Evolutionary conservation across 495 filamentous ascomycete species (phyloP).

Genomic region (Hamigera avellanea): DNA sequence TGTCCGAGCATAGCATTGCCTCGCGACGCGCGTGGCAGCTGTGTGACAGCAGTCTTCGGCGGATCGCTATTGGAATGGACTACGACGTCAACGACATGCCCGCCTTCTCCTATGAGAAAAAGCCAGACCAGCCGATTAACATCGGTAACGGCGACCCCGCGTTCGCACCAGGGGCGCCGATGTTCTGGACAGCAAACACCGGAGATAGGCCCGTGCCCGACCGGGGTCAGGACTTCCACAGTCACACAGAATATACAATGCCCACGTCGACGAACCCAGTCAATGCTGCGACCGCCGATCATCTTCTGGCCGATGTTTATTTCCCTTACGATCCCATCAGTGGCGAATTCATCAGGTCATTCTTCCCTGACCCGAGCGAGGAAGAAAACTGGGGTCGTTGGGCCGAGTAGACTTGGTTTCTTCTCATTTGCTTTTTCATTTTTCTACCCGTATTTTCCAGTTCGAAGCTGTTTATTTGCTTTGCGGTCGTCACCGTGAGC

Average conservation of each 20-base stretch:
- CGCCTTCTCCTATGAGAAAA: conserved; percentile 11
- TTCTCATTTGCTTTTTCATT: too few relatives aligned
- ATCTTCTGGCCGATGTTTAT: conserved; percentile 13
- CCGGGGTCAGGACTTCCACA: neutral
- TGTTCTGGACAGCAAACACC: conserved; percentile 2
- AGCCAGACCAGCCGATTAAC: conserved; percentile 4
- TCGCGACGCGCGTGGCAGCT: conserved; percentile 47
- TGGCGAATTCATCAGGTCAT: conserved; percentile 33
- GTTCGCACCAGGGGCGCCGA: conserved; percentile 4
- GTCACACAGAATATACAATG: neutral
- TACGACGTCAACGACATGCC: conserved; percentile 31
- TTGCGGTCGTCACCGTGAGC: too few relatives aligned
- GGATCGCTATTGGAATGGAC: conserved; percentile 29
- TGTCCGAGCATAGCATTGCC: conserved; percentile 41
- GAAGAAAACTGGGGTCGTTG: conserved; percentile 12
- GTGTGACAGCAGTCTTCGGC: conserved; percentile 34
- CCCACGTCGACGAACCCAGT: neutral
- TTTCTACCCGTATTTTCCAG: too few relatives aligned
- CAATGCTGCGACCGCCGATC: neutral
- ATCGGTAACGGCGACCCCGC: conserved; percentile 3
- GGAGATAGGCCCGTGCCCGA: neutral
- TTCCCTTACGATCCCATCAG: conserved; percentile 38
- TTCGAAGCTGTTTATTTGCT: too few relatives aligned
- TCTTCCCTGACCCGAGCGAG: conserved; percentile 25
- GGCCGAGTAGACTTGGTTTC: neutral